phyloP scores from a whole-genome alignment of 495 filamentous ascomycete genomes.

The Parathielavia hyrcaniae region DNA sequence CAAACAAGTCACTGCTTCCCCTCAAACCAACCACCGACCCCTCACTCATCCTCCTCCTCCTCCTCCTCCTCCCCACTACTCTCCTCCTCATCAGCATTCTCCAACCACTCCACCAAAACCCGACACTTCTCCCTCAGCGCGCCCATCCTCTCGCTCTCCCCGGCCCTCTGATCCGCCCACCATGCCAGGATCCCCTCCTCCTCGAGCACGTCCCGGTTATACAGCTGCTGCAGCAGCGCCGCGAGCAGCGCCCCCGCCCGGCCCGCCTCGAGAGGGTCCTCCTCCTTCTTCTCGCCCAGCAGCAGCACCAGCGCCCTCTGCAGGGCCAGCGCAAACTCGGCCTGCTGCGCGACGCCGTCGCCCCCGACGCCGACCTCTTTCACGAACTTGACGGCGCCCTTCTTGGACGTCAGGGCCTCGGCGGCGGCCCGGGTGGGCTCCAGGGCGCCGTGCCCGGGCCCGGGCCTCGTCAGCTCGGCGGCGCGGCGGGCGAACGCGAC shows the following conservation, averaged over 20 bases:
- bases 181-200: conserved; percentile 82
- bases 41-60: conserved; percentile 35
- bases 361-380: conserved; percentile 47
- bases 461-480: conserved; percentile 59
- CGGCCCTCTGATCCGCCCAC: conserved; percentile 71
- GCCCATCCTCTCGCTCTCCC: conserved; percentile 57
- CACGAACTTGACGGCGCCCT: conserved; percentile 47
- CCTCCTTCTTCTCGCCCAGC: conserved; percentile 48
- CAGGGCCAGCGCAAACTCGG: conserved; percentile 73
- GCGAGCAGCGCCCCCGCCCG: conserved; percentile 60
- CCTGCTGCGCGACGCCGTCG: conserved; percentile 53
- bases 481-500: conserved; percentile 79
- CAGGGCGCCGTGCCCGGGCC: conserved; percentile 44
- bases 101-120: conserved; percentile 80
- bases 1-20: not conserved
- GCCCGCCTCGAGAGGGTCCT: conserved; percentile 41
- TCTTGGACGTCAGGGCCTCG: conserved; percentile 44
- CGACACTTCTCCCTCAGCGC: conserved; percentile 64
- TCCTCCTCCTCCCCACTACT: conserved; percentile 66
- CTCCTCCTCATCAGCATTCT: conserved; percentile 73
- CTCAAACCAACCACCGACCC: not conserved
- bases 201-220: conserved; percentile 77
- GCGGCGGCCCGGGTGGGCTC: conserved; percentile 61
- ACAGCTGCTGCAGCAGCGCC: conserved; percentile 70
- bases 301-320: conserved; percentile 87